Evolutionary conservation across 148 eudicot species (phyloP), one percentile per base, ranked within the genome.

Genomic region (Chenopodium suecicum): DNA sequence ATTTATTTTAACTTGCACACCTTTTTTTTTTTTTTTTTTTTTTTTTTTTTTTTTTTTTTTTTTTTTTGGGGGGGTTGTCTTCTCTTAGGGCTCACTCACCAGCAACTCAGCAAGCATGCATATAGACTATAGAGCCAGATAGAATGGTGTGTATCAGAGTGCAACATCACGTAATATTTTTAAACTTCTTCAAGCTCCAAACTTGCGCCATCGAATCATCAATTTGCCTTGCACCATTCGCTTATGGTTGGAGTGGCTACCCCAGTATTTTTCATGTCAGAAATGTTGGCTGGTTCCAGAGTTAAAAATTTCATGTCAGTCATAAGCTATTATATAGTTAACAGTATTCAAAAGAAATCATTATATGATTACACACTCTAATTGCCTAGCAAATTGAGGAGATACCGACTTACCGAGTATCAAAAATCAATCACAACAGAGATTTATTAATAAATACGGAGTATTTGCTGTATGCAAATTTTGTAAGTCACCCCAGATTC

Each of bases 251-350:
- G 94, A 54, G 93, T 90, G 25, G 89, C 88, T 64, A 95, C 94
- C 77, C 97, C 98, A 69, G 93, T 80, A 77, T 92, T 93, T 73
- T 83, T 90, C 97, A 93, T 93, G 86, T 95, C 98, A 3, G 76
- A 78, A 9, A 95, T 80, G 84, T 93, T 95, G 27, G 97, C 98
- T 95, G 91, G 82, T 82, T 72, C 70, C 84, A 79, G 63, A 78
- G 46, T 16, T 27, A 27, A 62, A 5, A 37, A 37, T 37, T 37
- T 37, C 1, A 48, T 68, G 13, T 89, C 78, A 89, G 88, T 66
- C 46, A 23, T 74, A 74, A 76, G 78, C 48, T 44, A 44, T 13
- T 37, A 37, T 37, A 44, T 2, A 27, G 29, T 11, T 46, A 17
- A 7, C 10, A 22, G 12, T 58, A 63, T 41, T 56, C 19, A 8